These are phyloP conservation scores for Nissolia schottii DNA, from an alignment of 306 rosid genomes.

Conservation along the genomic window DNA sequence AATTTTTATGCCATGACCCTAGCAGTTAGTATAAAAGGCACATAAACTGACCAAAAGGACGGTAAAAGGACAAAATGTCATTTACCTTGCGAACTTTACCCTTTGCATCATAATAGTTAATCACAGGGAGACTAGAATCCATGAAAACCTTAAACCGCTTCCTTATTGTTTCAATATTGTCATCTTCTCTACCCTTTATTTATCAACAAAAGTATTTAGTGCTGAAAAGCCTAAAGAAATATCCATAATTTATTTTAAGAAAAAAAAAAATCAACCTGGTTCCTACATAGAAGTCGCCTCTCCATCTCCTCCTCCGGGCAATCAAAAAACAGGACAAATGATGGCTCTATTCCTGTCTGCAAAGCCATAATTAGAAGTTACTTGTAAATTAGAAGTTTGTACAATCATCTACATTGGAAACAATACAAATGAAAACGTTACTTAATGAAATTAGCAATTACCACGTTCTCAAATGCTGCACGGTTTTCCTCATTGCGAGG, in stretches of 20 bases:
- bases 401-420: background rate
- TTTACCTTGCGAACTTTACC: slow-evolving; percentile 84
- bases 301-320: slow-evolving; percentile 92
- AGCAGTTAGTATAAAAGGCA: slow-evolving; percentile 6
- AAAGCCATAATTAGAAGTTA: slow-evolving; percentile 29
- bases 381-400: slow-evolving; percentile 8
- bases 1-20: background rate
- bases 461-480: slow-evolving; percentile 92
- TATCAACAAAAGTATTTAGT: slow-evolving; percentile 1
- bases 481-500: slow-evolving; percentile 98
- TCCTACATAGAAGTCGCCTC: slow-evolving; percentile 75
- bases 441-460: slow-evolving; percentile 21
- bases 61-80: slow-evolving; percentile 3
- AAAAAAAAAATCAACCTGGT: slow-evolving; percentile 54
- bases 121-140: slow-evolving; percentile 83
- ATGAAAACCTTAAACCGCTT: slow-evolving; percentile 86
- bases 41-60: background rate
- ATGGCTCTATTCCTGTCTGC: slow-evolving; percentile 88
- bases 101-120: slow-evolving; percentile 65
- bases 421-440: background rate
- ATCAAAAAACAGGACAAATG: slow-evolving; percentile 74
- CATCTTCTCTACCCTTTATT: slow-evolving; percentile 87
- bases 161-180: slow-evolving; percentile 91
- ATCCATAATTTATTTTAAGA: background rate
- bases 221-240: background rate